Evolutionary conservation across 345 rosid species (phyloP).

Genomic region (Eutrema heterophyllum): DNA sequence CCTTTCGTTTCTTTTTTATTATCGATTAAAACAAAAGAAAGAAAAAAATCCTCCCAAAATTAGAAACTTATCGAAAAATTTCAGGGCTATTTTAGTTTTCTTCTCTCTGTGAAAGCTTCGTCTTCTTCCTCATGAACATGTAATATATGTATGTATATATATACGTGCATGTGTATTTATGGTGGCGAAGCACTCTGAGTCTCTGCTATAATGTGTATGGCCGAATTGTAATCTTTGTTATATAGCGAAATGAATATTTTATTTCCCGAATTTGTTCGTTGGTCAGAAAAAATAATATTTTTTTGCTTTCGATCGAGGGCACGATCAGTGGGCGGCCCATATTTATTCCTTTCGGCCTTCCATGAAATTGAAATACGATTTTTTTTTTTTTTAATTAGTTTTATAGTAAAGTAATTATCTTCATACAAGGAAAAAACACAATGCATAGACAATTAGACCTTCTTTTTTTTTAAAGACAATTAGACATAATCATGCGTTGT

Average conservation of each 20-base stretch:
- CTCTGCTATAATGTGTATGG: not conserved
- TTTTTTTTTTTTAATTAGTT: not conserved
- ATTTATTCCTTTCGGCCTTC: constrained; percentile 14
- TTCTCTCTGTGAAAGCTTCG: not conserved
- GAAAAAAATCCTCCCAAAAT: not conserved
- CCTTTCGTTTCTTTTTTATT: not conserved
- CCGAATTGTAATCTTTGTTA: not conserved
- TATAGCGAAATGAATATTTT: not conserved
- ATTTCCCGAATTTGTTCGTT: constrained; percentile 6
- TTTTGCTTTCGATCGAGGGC: constrained; percentile 7
- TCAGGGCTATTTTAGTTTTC: constrained; percentile 8
- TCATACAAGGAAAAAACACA: not conserved
- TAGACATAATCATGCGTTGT: not conserved
- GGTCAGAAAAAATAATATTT: not conserved
- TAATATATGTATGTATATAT: not conserved
- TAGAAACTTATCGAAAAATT: constrained; percentile 6
- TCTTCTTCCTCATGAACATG: not conserved
- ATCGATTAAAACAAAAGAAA: not conserved
- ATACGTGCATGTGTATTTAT: constrained; percentile 22
- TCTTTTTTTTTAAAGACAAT: not conserved
- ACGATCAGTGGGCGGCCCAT: constrained; percentile 5
- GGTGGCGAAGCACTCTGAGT: constrained; percentile 14
- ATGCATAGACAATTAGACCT: constrained; percentile 6
- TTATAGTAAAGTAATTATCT: not conserved
- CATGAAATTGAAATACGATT: not conserved